Evolutionary conservation across 306 rosid species (phyloP), one percentile per base, ranked within the genome.

Genomic region (Malus domestica): DNA sequence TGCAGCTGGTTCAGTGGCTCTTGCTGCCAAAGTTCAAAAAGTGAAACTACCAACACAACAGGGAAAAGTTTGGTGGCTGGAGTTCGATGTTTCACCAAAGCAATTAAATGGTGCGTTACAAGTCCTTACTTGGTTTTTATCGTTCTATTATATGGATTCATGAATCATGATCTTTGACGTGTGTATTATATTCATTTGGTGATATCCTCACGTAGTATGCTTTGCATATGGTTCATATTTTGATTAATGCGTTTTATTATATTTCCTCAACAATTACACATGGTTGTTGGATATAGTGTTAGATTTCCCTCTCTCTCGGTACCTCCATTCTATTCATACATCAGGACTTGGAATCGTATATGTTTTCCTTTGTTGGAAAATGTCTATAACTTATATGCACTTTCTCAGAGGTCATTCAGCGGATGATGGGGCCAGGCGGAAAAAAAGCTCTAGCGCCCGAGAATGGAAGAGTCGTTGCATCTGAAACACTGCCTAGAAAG

Each of bases 1-100:
- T 54, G 91, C 91, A 49, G 89, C 91, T 33, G 89, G 84, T 33
- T 85, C 87, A 8, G 40, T 87, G 15, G 84, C 78, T 74, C 91
- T 87, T 73, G 89, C 91, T 75, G 86, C 91, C 45, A 81, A 77
- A 32, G 70, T 83, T 49, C 84, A 78, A 51, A 85, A 83, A 49
- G 87, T 85, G 84, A 86, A 85, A 67, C 71, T 87, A 42, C 86
- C 85, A 8, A 76, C 73, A 14, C 81, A 82, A 69, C 76, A 77
- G 74, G 85, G 82, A 70, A 83, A 77, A 27, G 80, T 73, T 76
- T 80, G 91, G 91, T 78, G 87, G 91, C 64, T 74, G 81, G 89
- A 85, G 82, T 87, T 87, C 15, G 84, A 87, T 66, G 83, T 87
- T 59, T 76, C 84, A 5, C 86, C 77, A 40, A 83, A 76, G 45